phyloP scores from a whole-genome alignment of 2,329 filamentous ascomycete genomes.

The Fusarium sp. region DNA sequence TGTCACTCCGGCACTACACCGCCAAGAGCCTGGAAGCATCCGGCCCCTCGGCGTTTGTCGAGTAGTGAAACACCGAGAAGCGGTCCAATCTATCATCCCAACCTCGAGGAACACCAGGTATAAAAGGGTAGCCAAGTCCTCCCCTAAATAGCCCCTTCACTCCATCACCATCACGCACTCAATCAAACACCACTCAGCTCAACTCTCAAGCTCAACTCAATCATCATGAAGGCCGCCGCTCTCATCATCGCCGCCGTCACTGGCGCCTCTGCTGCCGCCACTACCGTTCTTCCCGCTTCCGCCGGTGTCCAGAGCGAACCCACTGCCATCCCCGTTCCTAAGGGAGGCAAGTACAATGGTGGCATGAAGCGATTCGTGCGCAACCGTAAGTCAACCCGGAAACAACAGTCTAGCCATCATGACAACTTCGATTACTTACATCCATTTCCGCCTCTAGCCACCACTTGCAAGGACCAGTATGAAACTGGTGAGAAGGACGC shows the following conservation, averaged over 20 bases:
- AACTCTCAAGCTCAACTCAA: neutral
- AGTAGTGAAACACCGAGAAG: neutral
- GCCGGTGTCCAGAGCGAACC: neutral
- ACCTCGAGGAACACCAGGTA: neutral
- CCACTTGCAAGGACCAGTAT: neutral
- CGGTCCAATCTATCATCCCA: neutral
- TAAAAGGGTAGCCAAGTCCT: neutral
- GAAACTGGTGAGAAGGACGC: slow-evolving; percentile 1
- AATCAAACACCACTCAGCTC: neutral
- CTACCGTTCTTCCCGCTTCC: neutral
- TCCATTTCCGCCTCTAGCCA: neutral
- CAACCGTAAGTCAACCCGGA: neutral
- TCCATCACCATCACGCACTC: neutral
- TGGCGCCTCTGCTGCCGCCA: neutral
- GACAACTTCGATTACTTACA: neutral
- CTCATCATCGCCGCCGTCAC: neutral
- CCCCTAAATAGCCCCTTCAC: neutral
- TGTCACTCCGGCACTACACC: neutral
- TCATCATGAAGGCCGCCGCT: slow-evolving; percentile 3
- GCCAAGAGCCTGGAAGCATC: neutral
- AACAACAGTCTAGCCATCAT: neutral
- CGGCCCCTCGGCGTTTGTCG: neutral
- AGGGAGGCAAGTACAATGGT: neutral
- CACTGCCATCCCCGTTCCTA: neutral
- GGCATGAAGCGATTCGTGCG: slow-evolving; percentile 5